These are phyloP conservation scores for Ceratocystis variospora DNA, from an alignment of 2,329 filamentous ascomycete genomes.

Conservation along the genomic window DNA sequence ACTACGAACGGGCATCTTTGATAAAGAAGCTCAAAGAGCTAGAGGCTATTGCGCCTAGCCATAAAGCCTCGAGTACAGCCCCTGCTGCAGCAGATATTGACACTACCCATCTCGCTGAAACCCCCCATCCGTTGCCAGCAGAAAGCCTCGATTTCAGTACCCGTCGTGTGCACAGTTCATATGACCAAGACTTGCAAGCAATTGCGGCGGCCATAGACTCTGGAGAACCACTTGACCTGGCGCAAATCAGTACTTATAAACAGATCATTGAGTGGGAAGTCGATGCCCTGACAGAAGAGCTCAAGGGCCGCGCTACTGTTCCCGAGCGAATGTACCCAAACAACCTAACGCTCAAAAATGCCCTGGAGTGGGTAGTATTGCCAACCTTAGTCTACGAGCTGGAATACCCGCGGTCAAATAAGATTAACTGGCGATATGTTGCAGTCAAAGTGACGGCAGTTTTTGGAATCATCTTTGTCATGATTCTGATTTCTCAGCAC, in stretches of 20 bases:
- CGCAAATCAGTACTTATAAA: conserved; percentile 50
- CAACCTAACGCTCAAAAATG: conserved; percentile 52
- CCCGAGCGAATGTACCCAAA: conserved; percentile 45
- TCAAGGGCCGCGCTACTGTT: conserved; percentile 46
- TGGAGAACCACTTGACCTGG: conserved; percentile 42
- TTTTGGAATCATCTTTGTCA: conserved; percentile 60
- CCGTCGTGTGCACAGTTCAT: conserved; percentile 35
- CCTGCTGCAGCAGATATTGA: conserved; percentile 21
- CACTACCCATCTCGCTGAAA: conserved; percentile 19
- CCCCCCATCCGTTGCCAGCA: conserved; percentile 15
- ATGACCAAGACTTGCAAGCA: conserved; percentile 45
- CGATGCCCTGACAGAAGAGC: conserved; percentile 48
- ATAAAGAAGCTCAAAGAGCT: conserved; percentile 41
- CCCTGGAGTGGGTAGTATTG: conserved; percentile 59
- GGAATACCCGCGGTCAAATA: conserved; percentile 56
- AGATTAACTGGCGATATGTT: conserved; percentile 61
- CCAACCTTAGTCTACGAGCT: conserved; percentile 70
- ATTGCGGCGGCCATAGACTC: conserved; percentile 25
- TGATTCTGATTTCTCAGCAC: conserved; percentile 64
- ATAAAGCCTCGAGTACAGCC: conserved; percentile 9
- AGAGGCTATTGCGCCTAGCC: conserved; percentile 26
- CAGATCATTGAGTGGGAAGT: conserved; percentile 54
- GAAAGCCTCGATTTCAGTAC: conserved; percentile 4
- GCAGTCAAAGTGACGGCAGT: conserved; percentile 57
- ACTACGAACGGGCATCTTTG: conserved; percentile 37